Base-by-base conservation (phyloP, 495 filamentous ascomycete genomes). In the Tuber borchii region DNA sequence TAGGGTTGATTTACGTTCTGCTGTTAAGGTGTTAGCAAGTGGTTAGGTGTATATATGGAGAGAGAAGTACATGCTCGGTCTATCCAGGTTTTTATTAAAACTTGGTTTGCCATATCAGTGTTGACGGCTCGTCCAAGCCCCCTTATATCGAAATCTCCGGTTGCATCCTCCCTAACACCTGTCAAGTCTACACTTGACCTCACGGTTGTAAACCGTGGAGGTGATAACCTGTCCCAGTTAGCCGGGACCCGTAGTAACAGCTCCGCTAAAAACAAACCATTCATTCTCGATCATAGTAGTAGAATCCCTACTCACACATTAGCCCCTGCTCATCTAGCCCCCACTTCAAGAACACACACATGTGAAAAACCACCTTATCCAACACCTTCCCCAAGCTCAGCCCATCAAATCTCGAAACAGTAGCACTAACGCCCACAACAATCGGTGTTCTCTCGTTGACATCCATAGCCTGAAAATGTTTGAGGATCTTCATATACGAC, bases 311-410 rank as follows among this genome's bases (percentile, higher is more conserved):
- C 42, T 20, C n/a, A 26, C 9, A 17, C 45, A 71, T 82, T 51
- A 82, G 80, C 42, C 22, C 26, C 45, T 61, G 34, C 51, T 68
- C 20, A 61, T 44, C 22, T 10, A 56, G n/a, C 16, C 61, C n/a
- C 42, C 61, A 45, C 22, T 37, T 31, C 46, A 46, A 48, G 61
- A 42, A 26, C 34, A 70, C 84, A 74, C 75, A 86, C 85, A 92
- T 97, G 84, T 98, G 96, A 79, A 97, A 99, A 40, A 97, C 96
- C 74, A 99, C 95, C 76, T 97, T 91, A 78, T 98, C 95, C 76
- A 99, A 92, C 22, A 92, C 94, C 48, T 92, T 88, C 7, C 94
- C 95, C 1, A 99, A 86, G 70, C 88, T 88, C n/a, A 97, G 85
- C 0, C 95, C 95, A 84, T 99, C 95, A 71, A 91, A 91, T 37